Conservation (phyloP, 1,284 basidiomycete species). For the Moesziomyces sp. region DNA sequence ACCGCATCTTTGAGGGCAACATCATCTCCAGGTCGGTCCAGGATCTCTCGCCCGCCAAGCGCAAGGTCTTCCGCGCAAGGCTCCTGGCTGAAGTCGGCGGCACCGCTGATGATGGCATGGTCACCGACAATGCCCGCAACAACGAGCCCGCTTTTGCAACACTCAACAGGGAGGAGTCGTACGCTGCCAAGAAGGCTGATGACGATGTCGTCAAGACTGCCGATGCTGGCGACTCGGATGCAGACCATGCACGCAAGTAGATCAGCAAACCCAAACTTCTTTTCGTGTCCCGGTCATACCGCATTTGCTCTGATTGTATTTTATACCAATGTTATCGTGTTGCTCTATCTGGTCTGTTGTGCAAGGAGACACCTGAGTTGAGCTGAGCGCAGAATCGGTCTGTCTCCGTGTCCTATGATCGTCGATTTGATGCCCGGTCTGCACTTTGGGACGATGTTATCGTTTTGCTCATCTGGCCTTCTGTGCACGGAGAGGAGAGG, state of each 20-base stretch:
- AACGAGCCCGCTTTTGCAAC: constrained; percentile 11
- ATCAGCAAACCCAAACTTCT: no score
- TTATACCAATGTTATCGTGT: no score
- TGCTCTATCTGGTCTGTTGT: no score
- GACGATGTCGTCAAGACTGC: constrained; percentile 18
- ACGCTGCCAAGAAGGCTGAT: constrained; percentile 8
- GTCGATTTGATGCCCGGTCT: no score
- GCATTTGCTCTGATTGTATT: no score
- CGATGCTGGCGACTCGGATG: constrained; percentile 16
- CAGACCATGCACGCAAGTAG: constrained; percentile 16
- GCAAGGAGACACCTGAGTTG: no score
- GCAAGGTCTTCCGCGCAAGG: constrained; percentile 28
- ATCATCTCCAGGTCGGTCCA: constrained; percentile 54
- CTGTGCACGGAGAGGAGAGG: no score
- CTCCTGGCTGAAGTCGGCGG: constrained; percentile 39
- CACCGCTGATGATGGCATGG: constrained; percentile 21
- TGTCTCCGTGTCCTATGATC: no score
- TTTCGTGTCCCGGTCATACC: no score
- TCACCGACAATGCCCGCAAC: background rate
- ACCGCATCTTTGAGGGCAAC: constrained; percentile 57
- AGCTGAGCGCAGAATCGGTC: no score
- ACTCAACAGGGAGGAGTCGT: constrained; percentile 16
- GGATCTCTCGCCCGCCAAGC: constrained; percentile 52
- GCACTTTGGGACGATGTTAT: no score
- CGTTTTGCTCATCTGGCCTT: no score